A percentile compares a stretch with the other conserved stretches of the same genome.
Conservation (phyloP, 228 moss, liverwort and hornwort species). For the Sphagnum fallax region DNA sequence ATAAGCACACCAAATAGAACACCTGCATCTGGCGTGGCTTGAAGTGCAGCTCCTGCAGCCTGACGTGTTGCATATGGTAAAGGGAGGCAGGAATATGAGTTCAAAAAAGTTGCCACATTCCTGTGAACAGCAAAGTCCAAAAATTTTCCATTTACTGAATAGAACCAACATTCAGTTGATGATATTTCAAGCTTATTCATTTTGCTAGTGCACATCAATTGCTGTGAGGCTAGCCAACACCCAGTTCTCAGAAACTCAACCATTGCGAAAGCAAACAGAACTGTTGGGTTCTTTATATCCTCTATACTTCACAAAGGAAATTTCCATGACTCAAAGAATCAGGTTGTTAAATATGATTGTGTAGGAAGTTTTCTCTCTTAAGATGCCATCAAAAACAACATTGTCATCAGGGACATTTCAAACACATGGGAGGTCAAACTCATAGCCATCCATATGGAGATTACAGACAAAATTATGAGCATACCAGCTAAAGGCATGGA, state of each 20-base stretch:
- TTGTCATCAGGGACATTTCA: too few species aligned
- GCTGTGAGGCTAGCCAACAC: not conserved
- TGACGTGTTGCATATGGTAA: slow-evolving; percentile 87
- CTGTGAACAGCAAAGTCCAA: slow-evolving; percentile 18
- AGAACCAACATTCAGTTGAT: not conserved
- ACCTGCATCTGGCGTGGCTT: slow-evolving; percentile 71
- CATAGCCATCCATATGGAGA: too few species aligned
- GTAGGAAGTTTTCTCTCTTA: too few species aligned
- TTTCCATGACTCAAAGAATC: too few species aligned
- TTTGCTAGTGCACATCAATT: not conserved
- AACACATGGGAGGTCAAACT: too few species aligned
- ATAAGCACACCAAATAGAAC: slow-evolving; percentile 88
- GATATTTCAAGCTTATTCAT: not conserved
- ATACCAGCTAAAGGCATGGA: slow-evolving; percentile 96
- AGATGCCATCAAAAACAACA: too few species aligned
- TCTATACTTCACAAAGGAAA: too few species aligned
- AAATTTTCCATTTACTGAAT: not conserved
- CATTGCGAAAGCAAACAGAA: too few species aligned
- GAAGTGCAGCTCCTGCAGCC: slow-evolving; percentile 84
- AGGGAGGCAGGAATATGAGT: slow-evolving; percentile 83
- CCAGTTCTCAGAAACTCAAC: not conserved
- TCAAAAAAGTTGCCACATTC: slow-evolving; percentile 89
- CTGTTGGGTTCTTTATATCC: too few species aligned
- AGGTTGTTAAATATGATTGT: too few species aligned
- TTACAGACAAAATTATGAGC: not conserved